Evolutionary conservation across 164 flowering plant genomes (phyloP).

Genomic region (Tetracentron sinense): DNA sequence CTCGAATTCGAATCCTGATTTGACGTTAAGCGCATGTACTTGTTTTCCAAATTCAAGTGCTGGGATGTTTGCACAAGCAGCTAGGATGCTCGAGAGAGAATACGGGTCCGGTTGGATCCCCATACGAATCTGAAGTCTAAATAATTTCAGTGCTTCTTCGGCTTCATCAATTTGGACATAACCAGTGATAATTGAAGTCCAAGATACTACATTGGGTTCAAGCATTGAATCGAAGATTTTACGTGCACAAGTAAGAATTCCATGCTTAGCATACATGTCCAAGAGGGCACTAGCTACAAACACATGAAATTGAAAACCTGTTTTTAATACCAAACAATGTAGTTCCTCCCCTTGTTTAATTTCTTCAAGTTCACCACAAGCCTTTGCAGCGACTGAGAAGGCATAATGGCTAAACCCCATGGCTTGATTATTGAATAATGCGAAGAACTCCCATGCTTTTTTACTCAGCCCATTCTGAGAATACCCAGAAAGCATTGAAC

Average conservation of each 20-base stretch:
- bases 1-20: not conserved
- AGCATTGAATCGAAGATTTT: slow-evolving; percentile 13
- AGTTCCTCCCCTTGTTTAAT: slow-evolving; percentile 11
- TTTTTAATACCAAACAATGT: slow-evolving; percentile 17
- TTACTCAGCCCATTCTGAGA: slow-evolving; percentile 15
- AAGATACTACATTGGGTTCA: slow-evolving; percentile 19
- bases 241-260: slow-evolving; percentile 4
- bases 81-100: slow-evolving; percentile 11
- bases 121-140: not conserved
- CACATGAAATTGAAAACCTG: slow-evolving; percentile 14
- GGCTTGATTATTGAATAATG: slow-evolving; percentile 3
- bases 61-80: not conserved
- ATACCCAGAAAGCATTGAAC: slow-evolving; percentile 22
- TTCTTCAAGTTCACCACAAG: slow-evolving; percentile 13
- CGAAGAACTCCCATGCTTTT: slow-evolving; percentile 16
- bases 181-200: slow-evolving; percentile 21
- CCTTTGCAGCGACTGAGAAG: slow-evolving; percentile 14
- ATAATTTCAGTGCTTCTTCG: slow-evolving; percentile 16
- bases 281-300: slow-evolving; percentile 21
- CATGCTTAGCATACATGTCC: slow-evolving; percentile 19
- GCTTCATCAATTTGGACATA: slow-evolving; percentile 16
- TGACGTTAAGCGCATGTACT: not conserved
- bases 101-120: slow-evolving; percentile 8
- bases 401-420: slow-evolving; percentile 20
- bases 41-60: not conserved